A percentile compares a stretch with the other conserved stretches of the same genome.
phyloP scores from a whole-genome alignment of 306 rosid genomes.

The Lupinus albus region DNA sequence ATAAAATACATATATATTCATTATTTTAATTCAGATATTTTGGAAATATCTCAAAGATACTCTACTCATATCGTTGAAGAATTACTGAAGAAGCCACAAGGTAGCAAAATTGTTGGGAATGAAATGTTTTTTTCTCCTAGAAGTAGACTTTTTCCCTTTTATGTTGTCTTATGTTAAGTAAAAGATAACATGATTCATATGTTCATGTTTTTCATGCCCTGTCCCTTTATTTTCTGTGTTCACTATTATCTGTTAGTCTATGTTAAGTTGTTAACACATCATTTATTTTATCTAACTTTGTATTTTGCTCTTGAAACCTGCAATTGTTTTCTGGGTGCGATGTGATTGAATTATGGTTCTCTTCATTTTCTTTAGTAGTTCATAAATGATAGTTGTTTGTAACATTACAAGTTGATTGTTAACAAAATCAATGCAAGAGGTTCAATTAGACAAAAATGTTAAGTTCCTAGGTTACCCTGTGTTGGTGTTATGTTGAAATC shows the following conservation, averaged over 20 bases:
- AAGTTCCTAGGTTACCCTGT: slow-evolving; percentile 94
- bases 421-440: slow-evolving; percentile 93
- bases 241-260: not conserved
- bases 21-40: no score
- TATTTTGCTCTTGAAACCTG: not conserved
- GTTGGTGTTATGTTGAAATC: slow-evolving; percentile 88
- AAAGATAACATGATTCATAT: not conserved
- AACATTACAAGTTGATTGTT: slow-evolving; percentile 31
- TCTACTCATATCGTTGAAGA: slow-evolving; percentile 86
- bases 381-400: not conserved
- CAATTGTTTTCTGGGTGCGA: not conserved
- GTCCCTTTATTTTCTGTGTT: not conserved
- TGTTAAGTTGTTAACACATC: not conserved
- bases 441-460: slow-evolving; percentile 83
- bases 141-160: slow-evolving; percentile 12
- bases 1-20: no score
- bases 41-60: no score
- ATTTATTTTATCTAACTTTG: slow-evolving; percentile 12
- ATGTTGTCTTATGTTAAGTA: not conserved
- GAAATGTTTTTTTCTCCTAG: not conserved
- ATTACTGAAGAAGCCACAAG: slow-evolving; percentile 94
- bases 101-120: slow-evolving; percentile 41
- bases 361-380: not conserved
- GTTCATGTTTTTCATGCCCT: not conserved
- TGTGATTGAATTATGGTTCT: not conserved